phyloP scores from a whole-genome alignment of 257 asterid genomes.

The Solanum clarkiae region DNA sequence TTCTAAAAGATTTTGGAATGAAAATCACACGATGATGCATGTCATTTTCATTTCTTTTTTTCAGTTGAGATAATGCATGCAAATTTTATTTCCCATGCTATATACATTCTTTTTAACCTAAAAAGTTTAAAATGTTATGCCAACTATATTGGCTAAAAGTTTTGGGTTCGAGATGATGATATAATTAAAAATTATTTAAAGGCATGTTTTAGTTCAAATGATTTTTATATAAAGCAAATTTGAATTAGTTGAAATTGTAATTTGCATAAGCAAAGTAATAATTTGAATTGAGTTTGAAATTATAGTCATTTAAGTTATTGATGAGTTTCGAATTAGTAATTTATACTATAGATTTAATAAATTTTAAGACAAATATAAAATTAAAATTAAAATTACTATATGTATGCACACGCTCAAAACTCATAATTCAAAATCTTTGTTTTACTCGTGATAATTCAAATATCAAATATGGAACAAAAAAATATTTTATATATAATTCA shows the following conservation, averaged over 20 bases:
- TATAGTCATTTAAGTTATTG: neutral
- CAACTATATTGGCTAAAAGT: neutral
- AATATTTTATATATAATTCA: too few species aligned
- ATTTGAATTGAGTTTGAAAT: neutral
- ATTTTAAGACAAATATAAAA: too few species aligned
- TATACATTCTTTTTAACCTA: too few species aligned
- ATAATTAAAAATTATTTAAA: neutral
- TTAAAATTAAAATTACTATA: neutral
- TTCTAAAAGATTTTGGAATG: neutral
- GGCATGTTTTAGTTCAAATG: neutral
- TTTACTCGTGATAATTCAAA: neutral
- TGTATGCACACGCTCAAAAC: rapidly evolving
- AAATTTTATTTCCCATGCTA: neutral
- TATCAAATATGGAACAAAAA: neutral
- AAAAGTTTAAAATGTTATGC: neutral
- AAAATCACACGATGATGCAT: neutral
- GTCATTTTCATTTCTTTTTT: neutral
- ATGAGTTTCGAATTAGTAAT: neutral
- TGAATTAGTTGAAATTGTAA: neutral
- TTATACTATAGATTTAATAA: neutral
- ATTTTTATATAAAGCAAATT: rapidly evolving
- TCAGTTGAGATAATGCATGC: neutral
- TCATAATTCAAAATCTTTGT: neutral
- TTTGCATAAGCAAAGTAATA: neutral
- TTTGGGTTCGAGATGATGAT: rapidly evolving